These are phyloP conservation scores for Catunica adiposa DNA, from an alignment of 2,329 filamentous ascomycete species.

Conservation along the genomic window DNA sequence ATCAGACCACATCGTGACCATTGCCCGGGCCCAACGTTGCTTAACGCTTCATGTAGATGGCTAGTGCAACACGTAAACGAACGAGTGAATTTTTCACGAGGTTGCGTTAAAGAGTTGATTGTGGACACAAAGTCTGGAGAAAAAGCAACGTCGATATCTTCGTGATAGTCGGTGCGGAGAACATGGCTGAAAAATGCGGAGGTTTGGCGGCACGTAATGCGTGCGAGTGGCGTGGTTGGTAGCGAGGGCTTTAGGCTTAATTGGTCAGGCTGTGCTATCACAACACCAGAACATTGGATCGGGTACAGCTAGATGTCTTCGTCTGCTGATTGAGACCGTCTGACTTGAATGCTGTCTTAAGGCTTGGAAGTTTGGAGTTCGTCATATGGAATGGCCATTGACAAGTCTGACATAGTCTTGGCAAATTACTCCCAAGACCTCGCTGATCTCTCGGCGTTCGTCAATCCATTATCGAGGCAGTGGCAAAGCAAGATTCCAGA, in stretches of 20 bases:
- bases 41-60: background rate
- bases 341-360: background rate
- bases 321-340: background rate
- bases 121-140: background rate
- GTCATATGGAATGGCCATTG: background rate
- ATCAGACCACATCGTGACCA: background rate
- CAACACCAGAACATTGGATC: background rate
- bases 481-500: background rate
- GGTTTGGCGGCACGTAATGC: slow-evolving; percentile 5
- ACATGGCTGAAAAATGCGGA: slow-evolving; percentile 1
- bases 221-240: background rate
- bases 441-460: slow-evolving; percentile 1
- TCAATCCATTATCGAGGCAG: background rate
- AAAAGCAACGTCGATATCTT: slow-evolving; percentile 1
- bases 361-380: background rate
- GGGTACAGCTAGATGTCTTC: background rate
- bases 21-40: background rate
- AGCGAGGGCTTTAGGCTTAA: background rate
- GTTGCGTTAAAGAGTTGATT: background rate
- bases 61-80: background rate
- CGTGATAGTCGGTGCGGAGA: background rate
- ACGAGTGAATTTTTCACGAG: background rate
- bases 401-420: background rate
- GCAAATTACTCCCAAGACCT: background rate
- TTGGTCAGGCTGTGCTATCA: background rate